phyloP scores from a whole-genome alignment of 768 basidiomycete species.

The Cytidiella melzeri region DNA sequence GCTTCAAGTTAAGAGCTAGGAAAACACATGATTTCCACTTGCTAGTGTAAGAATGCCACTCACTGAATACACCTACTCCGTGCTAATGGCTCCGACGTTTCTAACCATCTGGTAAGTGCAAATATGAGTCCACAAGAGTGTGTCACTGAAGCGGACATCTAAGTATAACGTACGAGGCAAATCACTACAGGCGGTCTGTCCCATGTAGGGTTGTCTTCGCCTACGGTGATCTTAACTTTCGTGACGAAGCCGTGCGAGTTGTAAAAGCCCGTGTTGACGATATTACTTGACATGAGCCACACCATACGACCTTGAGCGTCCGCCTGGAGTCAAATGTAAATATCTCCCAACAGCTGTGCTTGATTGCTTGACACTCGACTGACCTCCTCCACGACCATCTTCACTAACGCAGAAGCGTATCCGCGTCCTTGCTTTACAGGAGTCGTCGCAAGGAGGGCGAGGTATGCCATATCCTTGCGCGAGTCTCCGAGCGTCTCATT shows the following conservation, averaged over 20 bases:
- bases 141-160: not conserved
- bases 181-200: slow-evolving; percentile 10
- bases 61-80: no score
- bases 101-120: no score
- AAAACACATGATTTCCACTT: no score
- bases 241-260: slow-evolving; percentile 12
- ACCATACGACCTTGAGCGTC: slow-evolving; percentile 9
- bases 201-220: slow-evolving; percentile 14
- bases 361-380: not conserved
- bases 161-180: slow-evolving; percentile 14
- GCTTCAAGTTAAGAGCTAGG: no score
- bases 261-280: slow-evolving; percentile 13
- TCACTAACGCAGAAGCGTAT: slow-evolving; percentile 13
- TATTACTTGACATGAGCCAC: slow-evolving; percentile 12
- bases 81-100: no score
- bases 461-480: slow-evolving; percentile 13
- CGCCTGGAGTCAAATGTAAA: slow-evolving; percentile 4
- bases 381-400: slow-evolving; percentile 3
- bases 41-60: no score
- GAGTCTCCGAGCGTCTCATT: no score
- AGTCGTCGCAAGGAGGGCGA: slow-evolving; percentile 5
- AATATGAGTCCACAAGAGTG: no score
- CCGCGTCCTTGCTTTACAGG: slow-evolving; percentile 11
- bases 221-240: not conserved
- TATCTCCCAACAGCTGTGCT: no score